Percentiles rank a stretch among this genome's conserved stretches.
Evolutionary conservation across 805 yeast genomes (phyloP).

Genomic region (Yamadazyma philogaea): DNA sequence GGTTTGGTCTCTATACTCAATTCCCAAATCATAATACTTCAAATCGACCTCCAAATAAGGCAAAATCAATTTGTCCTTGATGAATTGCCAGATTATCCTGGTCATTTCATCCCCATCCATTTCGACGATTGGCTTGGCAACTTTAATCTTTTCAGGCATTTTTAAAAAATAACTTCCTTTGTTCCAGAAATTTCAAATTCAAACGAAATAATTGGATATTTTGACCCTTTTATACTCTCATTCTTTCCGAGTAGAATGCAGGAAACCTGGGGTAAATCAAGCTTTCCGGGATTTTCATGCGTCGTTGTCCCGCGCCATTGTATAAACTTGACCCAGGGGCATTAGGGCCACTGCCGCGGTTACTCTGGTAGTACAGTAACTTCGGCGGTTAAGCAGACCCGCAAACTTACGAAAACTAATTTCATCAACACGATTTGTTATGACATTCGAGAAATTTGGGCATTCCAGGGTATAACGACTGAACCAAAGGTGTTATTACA

Average conservation of each 20-base stretch:
- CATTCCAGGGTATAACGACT: no score
- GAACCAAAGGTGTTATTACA: no score
- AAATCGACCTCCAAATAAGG: slow-evolving; percentile 87
- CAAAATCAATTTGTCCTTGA: slow-evolving; percentile 77
- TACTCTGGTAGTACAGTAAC: background rate
- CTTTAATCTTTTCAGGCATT: slow-evolving; percentile 56
- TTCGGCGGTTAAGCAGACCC: no score
- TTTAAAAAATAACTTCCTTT: background rate
- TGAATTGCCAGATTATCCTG: slow-evolving; percentile 90
- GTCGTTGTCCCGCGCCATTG: background rate
- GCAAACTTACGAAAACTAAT: no score
- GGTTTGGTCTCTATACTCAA: slow-evolving; percentile 82
- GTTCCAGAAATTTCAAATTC: slow-evolving; percentile 1
- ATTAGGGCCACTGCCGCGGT: background rate
- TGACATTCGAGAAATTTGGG: no score
- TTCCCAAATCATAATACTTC: slow-evolving; percentile 88
- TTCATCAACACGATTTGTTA: no score
- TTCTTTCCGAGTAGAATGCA: slow-evolving; percentile 3
- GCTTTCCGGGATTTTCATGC: slow-evolving; percentile 1
- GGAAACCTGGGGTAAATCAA: slow-evolving; percentile 4
- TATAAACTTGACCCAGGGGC: background rate
- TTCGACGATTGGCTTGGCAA: slow-evolving; percentile 87
- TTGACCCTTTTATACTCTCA: slow-evolving; percentile 4
- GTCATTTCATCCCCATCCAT: slow-evolving; percentile 99
- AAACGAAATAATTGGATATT: slow-evolving; percentile 4